Base-by-base conservation (phyloP, 2,329 filamentous ascomycete genomes). In the Fusarium albidum region DNA sequence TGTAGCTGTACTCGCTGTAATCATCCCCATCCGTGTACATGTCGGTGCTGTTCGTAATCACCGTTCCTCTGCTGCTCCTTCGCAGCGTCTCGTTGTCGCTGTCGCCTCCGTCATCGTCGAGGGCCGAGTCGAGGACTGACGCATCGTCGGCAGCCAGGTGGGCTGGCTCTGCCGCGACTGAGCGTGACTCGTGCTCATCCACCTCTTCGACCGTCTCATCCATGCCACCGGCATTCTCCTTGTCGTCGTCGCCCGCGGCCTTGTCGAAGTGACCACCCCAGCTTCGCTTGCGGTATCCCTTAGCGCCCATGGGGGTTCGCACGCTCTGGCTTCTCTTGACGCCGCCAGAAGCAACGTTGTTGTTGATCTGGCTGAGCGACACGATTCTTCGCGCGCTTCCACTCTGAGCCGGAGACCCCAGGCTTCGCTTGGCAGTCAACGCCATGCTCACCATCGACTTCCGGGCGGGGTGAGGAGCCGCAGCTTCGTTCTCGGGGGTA, bases 301-400 rank as follows among this genome's bases (percentile, higher is more conserved):
- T 78, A 31, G 58, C 63, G 28, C 63, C 68, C 5, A 75, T 77
- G 25, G 85, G 80, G 17, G 84, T 85, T 65, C 90, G 87, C 61
- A 92, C 89, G 52, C 89, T 92, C 70, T 93, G 89, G 71, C 89
- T 93, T 55, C 90, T 83, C 75, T 88, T 89, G 61, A 96, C 79
- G 39, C 84, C 85, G 15, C 84, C 82, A 8, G 75, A 76, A 6
- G 86, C 79, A 28, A 84, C 79, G 68, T 95, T 94, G 70, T 88
- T 87, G 47, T 86, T 91, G 64, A 98, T 96, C 74, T 97, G 91
- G 70, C 89, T 96, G 29, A 98, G 84, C 43, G 92, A 96, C 53
- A 96, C 83, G 67, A 98, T 97, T 41, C 95, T 87, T 33, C 94
- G 84, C 69, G 86, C 82, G 69, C 87, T 80, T 67, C 84, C 77